Evolutionary conservation across 805 yeast species (phyloP).

Genomic region (Hanseniaspora occidentalis): DNA sequence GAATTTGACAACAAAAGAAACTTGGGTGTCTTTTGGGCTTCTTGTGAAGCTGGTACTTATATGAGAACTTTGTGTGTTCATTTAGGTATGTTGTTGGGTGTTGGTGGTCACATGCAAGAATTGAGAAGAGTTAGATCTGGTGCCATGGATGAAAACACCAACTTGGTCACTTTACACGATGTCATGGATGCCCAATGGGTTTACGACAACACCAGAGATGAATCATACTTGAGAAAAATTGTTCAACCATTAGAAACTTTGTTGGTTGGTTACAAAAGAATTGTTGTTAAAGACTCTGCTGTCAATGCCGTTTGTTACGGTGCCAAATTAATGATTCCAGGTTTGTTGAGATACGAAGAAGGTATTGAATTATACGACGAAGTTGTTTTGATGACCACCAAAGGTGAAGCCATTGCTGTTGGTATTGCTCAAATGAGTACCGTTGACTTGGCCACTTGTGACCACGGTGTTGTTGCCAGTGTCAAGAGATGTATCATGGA

Average conservation of each 20-base stretch:
- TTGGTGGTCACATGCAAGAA: constrained; percentile 99
- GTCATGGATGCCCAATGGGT: constrained; percentile 97
- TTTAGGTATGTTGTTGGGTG: constrained; percentile 94
- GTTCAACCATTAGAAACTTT: constrained; percentile 91
- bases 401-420: constrained; percentile 98
- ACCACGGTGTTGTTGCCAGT: constrained; percentile 97
- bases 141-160: constrained; percentile 81
- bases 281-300: constrained; percentile 89
- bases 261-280: constrained; percentile 89
- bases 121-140: constrained; percentile 98
- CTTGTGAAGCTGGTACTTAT: constrained; percentile 99
- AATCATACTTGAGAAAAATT: constrained; percentile 84
- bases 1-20: constrained; percentile 97
- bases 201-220: constrained; percentile 95
- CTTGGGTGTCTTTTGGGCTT: constrained; percentile 97
- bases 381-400: constrained; percentile 94
- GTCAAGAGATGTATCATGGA: constrained; percentile 99
- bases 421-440: constrained; percentile 99
- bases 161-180: constrained; percentile 92
- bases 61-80: constrained; percentile 99
- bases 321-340: constrained; percentile 98
- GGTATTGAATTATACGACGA: constrained; percentile 96
- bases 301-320: constrained; percentile 98
- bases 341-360: constrained; percentile 92
- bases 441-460: constrained; percentile 91